Evolutionary conservation across 192 early-diverging fungal genomes (phyloP), one percentile per base, ranked within the genome.

Genomic region (Bifiguratus adelaidae): DNA sequence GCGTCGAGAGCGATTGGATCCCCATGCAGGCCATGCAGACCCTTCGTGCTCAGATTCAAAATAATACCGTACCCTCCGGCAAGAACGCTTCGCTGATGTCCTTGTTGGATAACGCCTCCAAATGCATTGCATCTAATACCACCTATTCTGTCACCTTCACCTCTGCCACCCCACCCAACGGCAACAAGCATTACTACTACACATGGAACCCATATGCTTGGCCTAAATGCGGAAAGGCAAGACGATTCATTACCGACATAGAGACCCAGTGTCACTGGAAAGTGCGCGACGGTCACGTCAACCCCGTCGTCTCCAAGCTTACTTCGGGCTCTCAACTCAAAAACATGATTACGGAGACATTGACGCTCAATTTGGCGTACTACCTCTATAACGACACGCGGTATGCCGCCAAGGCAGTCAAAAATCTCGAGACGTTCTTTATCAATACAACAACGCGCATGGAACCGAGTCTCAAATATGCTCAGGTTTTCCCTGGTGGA

Each of bases 401-500:
- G 28, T 18, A 50, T 27, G 49, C 35, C 21, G n/a, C 23, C 12
- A 36, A 40, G 37, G 35, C 40, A 20, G 29, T 28, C 15, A 19
- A 40, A 0, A 7, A 25, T 25, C 24, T 50, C n/a, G 21, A 37
- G 18, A 29, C 49, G 12, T 50, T 36, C 25, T 50, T 50, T 26
- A 29, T 50, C 7, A 20, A 50, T 41, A 16, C 12, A 12, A 8
- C 3, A 3, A 50, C 49, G 4, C 40, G 27, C 36, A 50, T 50
- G 49, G 49, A 19, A 11, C 49, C 49, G 6, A 41, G 40, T 34
- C 23, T 50, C 35, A 50, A 41, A 7, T 50, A 41, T 26, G 35
- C 49, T n/a, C 49, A 50, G 28, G 49, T 50, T 2, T n/a, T 50
- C 33, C 49, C 49, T 29, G 24, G 28, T 16, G 49, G 49, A 27